A percentile compares a stretch with the other conserved stretches of the same genome.
These are phyloP conservation scores for Jacaranda mimosifolia DNA, from an alignment of 257 asterid genomes.

Conservation along the genomic window DNA sequence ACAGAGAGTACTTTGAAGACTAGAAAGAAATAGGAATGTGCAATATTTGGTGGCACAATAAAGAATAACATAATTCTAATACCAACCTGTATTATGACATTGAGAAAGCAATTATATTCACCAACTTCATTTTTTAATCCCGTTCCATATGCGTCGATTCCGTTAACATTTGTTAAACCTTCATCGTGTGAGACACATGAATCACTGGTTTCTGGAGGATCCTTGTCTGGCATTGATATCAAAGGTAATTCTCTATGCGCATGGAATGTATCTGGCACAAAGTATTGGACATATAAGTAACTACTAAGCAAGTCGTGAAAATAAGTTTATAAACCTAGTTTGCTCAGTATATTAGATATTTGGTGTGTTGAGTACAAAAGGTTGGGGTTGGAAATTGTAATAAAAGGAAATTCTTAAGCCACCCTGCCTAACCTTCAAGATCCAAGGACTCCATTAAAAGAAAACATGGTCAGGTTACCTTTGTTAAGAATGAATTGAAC, in stretches of 20 bases:
- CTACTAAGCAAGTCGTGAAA: conserved; percentile 9
- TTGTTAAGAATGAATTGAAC: neutral
- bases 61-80: conserved; percentile 21
- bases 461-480: conserved; percentile 4
- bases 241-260: conserved; percentile 59
- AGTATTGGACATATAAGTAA: conserved; percentile 31
- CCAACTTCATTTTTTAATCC: conserved; percentile 96
- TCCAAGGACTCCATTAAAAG: conserved; percentile 11
- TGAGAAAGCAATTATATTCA: conserved; percentile 95
- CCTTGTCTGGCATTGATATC: conserved; percentile 45
- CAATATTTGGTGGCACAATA: conserved; percentile 16
- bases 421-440: conserved; percentile 5
- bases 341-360: neutral
- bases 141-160: conserved; percentile 70
- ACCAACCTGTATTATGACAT: conserved; percentile 97
- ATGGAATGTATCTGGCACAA: conserved; percentile 62
- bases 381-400: conserved; percentile 14
- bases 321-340: conserved; percentile 14
- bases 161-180: conserved; percentile 43
- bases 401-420: neutral
- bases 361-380: conserved; percentile 2
- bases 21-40: conserved; percentile 16
- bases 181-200: conserved; percentile 45
- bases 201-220: conserved; percentile 50
- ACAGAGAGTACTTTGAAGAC: conserved; percentile 34